phyloP scores from a whole-genome alignment of 1,284 basidiomycete species.

The Clitocybe nebularis region DNA sequence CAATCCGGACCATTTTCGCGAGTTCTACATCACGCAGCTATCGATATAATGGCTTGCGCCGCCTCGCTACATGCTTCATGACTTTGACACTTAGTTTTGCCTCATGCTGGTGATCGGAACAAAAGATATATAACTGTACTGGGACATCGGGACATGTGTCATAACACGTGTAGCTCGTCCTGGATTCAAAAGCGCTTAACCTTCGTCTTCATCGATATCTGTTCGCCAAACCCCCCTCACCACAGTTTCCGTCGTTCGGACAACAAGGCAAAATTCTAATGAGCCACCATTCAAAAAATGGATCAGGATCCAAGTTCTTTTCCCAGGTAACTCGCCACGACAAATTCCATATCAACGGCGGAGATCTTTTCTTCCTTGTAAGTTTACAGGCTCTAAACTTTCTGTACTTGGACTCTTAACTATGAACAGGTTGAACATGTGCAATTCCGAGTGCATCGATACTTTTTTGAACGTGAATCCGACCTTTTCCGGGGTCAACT shows the following conservation, averaged over 20 bases:
- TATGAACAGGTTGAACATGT: constrained; percentile 35
- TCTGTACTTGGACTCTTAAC: constrained; percentile 6
- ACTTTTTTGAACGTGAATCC: constrained; percentile 67
- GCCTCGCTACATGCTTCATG: too few species aligned
- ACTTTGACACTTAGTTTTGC: too few species aligned
- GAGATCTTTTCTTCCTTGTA: constrained; percentile 45
- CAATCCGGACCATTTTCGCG: too few species aligned
- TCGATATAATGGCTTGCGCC: too few species aligned
- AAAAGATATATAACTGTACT: constrained; percentile 8
- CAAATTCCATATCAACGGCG: constrained; percentile 50
- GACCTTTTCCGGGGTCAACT: constrained; percentile 45
- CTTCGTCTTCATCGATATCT: constrained; percentile 20
- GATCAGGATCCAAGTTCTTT: constrained; percentile 22
- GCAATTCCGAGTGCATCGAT: constrained; percentile 55
- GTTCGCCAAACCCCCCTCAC: constrained; percentile 16
- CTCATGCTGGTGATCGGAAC: constrained; percentile 4
- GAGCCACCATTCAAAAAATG: constrained; percentile 18
- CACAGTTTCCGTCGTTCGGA: constrained; percentile 23
- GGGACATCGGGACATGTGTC: constrained; percentile 6
- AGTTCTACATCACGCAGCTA: too few species aligned
- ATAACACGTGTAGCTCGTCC: constrained; percentile 22
- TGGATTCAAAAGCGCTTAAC: constrained; percentile 26
- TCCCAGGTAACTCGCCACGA: constrained; percentile 33
- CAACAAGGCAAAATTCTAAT: constrained; percentile 24
- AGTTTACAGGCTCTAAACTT: constrained; percentile 17